Base-by-base conservation (phyloP, 176 grass and related monocot species). In the Ananas comosus region DNA sequence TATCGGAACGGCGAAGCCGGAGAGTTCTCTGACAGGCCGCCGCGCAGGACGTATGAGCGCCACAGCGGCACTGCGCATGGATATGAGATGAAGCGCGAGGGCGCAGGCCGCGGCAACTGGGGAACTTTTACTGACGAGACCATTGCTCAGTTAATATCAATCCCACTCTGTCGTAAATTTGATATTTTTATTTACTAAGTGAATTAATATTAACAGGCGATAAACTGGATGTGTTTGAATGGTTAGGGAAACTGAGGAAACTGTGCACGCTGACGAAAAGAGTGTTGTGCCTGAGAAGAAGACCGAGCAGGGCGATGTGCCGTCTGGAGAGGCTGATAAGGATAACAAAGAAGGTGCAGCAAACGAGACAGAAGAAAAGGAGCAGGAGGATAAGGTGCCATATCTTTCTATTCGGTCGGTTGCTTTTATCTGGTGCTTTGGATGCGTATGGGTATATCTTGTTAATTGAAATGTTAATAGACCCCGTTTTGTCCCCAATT, bases 91-190 rank as follows among this genome's bases (percentile, higher is more conserved):
- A 91, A 88, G 33, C 92, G 88, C 4, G 80, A 87, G 53, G 92
- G 92, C 2, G 71, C 86, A 8, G 92, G 88, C 0, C 83, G 83
- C 54, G 88, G 92, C 12, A 96, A 96, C 72, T 96, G 88, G 92
- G 92, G 88, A 2, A 71, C 70, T 63, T 64, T 79, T 7, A 75
- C 81, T 58, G 88, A 92, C 68, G 88, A 87, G 54, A 54, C 74
- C 51, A 50, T 85, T 83, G 70, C 72, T 6, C 94, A 83, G 88
- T 90, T 85, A 70, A 75, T 11, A 74, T 47, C 29, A 18, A 65
- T 11, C 18, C 21, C 75, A 9, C 23, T 48, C 11, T 51, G 74
- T 22, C 0, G 3, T 49, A 13, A 12, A 10, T 57, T 65, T 63
- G 54, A n/a, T 13, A 49, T 28, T 12, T 42, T 11, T 53, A 56